Conservation (phyloP, 345 rosid species). For the Eucalyptus camaldulensis region DNA sequence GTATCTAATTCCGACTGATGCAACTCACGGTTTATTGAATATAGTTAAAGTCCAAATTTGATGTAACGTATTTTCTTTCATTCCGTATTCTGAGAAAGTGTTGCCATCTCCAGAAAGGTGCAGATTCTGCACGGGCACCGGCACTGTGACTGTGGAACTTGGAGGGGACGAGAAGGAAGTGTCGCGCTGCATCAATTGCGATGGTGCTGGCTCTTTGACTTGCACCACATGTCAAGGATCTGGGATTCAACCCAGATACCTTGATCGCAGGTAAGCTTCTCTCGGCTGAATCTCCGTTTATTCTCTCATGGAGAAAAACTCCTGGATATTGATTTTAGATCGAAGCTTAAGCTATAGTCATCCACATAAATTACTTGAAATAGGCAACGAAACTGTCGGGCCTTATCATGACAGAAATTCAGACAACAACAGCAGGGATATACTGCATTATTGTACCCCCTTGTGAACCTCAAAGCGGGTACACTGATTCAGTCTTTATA, state of each 20-base stretch:
- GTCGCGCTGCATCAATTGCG: slow-evolving; percentile 72
- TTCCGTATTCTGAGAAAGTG: background rate
- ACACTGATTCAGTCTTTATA: background rate
- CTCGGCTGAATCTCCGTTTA: background rate
- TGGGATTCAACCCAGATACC: slow-evolving; percentile 96
- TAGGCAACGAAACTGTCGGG: background rate
- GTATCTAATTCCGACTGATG: background rate
- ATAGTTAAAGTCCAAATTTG: background rate
- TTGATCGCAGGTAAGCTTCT: slow-evolving; percentile 72
- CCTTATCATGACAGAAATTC: background rate
- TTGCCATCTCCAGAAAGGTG: slow-evolving; percentile 45
- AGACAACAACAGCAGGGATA: background rate
- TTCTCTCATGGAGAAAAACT: background rate
- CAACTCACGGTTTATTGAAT: background rate
- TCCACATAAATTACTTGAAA: background rate
- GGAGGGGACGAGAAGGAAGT: slow-evolving; percentile 77
- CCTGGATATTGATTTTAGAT: background rate
- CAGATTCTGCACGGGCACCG: slow-evolving; percentile 80
- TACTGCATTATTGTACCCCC: background rate
- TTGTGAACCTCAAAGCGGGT: background rate
- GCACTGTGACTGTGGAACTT: slow-evolving; percentile 52
- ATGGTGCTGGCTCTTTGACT: slow-evolving; percentile 72
- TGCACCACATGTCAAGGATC: slow-evolving; percentile 97
- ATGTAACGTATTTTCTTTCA: background rate
- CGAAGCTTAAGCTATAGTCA: background rate